Base-by-base conservation (phyloP, 228 moss, liverwort and hornwort species). In the Sphagnum fallax region DNA sequence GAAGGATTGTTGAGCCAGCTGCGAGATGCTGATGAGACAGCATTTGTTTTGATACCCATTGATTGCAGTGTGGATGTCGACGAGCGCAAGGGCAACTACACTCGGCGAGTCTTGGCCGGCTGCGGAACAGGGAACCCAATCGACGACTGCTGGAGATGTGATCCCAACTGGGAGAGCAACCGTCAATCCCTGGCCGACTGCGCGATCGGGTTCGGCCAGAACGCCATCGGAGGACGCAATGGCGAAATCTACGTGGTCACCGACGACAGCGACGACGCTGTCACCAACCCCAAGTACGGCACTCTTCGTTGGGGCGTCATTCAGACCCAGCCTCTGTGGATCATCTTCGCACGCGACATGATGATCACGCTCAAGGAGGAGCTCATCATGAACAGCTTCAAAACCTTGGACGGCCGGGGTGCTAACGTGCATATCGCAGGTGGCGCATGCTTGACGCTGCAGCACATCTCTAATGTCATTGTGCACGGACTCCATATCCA, bases 381-480 rank as follows among this genome's bases (percentile, higher is more conserved):
- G 72, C 70, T 86, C 73, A 89, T 91, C 7, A 79, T 93, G 71
- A 85, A 84, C 69, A 89, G 89, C 57, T 89, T 73, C 73, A 86
- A 86, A 70, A 86, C 86, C 13, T 53, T 86, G 49, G 86, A 86
- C 51, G 86, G 86, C 8, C 65, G 86, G 49, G 86, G 86, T 10
- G 65, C 65, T 15, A 76, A 80, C n/a, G 86, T 86, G 50, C 79
- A 86, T 63, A 82, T 86, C 18, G 75, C 79, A 6, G 71, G 73
- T 16, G 86, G 82, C 2, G 86, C 63, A 5, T 80, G 75, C 69
- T 63, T 86, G 5, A 74, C 73, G 5, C 47, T 86, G 8, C 86
- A 86, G 61, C 32, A 4, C 9, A 70, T 86, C 4, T 65, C 60
- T 5, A 79, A 86, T 67, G 67, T 86, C 6, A 80, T 86, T 52